A percentile compares a stretch with the other conserved stretches of the same genome.
These are phyloP conservation scores for Torulaspora franciscae DNA, from an alignment of 805 yeast species.

Conservation along the genomic window DNA sequence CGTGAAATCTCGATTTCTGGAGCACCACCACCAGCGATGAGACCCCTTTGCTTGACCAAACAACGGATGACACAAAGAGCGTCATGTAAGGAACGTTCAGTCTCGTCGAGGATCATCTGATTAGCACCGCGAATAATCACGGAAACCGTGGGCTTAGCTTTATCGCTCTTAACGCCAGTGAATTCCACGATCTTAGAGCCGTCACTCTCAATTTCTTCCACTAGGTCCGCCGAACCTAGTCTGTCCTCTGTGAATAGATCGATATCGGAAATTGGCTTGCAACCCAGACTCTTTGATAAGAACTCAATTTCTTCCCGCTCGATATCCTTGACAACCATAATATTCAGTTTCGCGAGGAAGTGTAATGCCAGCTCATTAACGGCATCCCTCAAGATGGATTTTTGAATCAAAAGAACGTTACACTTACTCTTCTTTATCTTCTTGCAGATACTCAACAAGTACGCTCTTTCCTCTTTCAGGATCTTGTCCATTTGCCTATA, in stretches of 20 bases:
- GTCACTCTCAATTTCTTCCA: constrained; percentile 85
- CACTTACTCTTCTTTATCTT: constrained; percentile 96
- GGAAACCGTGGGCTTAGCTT: constrained; percentile 59
- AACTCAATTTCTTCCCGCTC: constrained; percentile 97
- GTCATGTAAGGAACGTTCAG: constrained; percentile 96
- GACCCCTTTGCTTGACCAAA: constrained; percentile 78
- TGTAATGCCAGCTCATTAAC: constrained; percentile 93
- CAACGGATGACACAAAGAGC: constrained; percentile 94
- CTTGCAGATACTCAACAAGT: constrained; percentile 88
- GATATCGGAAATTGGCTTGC: constrained; percentile 94
- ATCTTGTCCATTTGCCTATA: constrained; percentile 99
- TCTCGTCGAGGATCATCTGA: constrained; percentile 82
- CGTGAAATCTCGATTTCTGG: constrained; percentile 90
- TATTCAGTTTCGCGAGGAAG: constrained; percentile 86
- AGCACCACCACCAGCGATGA: constrained; percentile 99
- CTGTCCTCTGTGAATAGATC: constrained; percentile 91
- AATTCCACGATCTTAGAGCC: constrained; percentile 87
- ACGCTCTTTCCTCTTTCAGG: constrained; percentile 95
- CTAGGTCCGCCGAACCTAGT: constrained; percentile 83
- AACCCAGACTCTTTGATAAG: constrained; percentile 73
- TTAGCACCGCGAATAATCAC: constrained; percentile 95
- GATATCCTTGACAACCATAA: constrained; percentile 90
- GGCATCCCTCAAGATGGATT: constrained; percentile 91
- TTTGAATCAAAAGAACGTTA: constrained; percentile 84
- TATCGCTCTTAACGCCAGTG: constrained; percentile 60